Conservation (phyloP, 768 basidiomycete genomes). For the Clavaria fumosa region DNA sequence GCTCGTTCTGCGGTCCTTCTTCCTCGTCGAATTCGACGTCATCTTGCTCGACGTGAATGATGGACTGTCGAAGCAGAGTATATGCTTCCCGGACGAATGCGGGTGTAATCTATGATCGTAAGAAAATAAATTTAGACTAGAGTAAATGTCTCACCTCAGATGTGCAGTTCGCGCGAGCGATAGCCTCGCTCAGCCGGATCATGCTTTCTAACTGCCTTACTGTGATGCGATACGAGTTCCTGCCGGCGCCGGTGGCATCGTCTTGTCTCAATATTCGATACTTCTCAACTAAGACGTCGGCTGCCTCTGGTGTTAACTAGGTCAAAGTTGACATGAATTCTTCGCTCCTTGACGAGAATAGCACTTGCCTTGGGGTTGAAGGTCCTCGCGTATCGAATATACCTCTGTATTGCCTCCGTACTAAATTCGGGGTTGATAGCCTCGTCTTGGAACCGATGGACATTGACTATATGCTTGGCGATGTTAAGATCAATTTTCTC, state of each 20-base stretch:
- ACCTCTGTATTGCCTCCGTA: constrained; percentile 90
- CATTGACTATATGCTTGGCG: constrained; percentile 93
- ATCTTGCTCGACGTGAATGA: constrained; percentile 98
- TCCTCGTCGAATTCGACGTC: constrained; percentile 97
- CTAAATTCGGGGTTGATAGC: constrained; percentile 95
- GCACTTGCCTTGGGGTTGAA: constrained; percentile 84
- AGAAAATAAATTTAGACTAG: not conserved
- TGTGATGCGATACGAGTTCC: constrained; percentile 93
- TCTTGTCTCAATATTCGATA: constrained; percentile 87
- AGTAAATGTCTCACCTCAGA: constrained; percentile 46
- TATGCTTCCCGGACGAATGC: constrained; percentile 94
- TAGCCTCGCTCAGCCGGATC: constrained; percentile 95
- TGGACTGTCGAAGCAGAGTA: constrained; percentile 85
- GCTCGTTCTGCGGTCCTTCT: constrained; percentile 42
- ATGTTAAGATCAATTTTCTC: constrained; percentile 85
- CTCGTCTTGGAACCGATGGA: constrained; percentile 88
- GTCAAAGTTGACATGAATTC: constrained; percentile 4
- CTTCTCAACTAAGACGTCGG: constrained; percentile 87
- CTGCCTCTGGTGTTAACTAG: constrained; percentile 85
- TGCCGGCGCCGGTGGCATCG: constrained; percentile 73
- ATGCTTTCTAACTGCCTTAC: constrained; percentile 97
- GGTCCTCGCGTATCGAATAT: constrained; percentile 93
- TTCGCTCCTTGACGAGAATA: not conserved
- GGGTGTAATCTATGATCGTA: constrained; percentile 57
- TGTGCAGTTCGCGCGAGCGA: constrained; percentile 92